These are phyloP conservation scores for Aphanocladium album DNA, from an alignment of 2,329 filamentous ascomycete genomes.

Conservation along the genomic window DNA sequence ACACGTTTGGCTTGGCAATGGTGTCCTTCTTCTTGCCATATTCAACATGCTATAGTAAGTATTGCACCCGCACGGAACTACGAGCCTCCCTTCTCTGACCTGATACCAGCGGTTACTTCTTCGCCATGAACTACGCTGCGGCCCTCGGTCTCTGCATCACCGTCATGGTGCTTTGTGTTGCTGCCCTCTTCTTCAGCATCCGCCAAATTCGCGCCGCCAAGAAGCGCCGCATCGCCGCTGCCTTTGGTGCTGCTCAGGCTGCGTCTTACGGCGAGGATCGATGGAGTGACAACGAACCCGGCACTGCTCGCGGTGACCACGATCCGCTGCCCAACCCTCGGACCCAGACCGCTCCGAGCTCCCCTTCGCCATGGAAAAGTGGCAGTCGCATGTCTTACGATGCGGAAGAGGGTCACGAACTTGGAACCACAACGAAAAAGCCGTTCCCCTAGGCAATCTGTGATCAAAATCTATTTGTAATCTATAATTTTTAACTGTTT, in stretches of 20 bases:
- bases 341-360: neutral
- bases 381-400: conserved; percentile 25
- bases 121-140: conserved; percentile 46
- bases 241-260: conserved; percentile 12
- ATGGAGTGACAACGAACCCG: conserved; percentile 9
- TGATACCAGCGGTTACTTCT: conserved; percentile 46
- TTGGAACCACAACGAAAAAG: conserved; percentile 20
- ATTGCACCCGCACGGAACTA: neutral
- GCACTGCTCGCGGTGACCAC: conserved; percentile 14
- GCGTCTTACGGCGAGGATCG: conserved; percentile 10
- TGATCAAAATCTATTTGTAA: neutral
- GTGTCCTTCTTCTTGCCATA: conserved; percentile 48
- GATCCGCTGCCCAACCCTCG: conserved; percentile 1
- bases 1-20: conserved; percentile 54
- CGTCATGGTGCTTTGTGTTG: conserved; percentile 39
- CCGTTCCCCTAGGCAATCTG: neutral
- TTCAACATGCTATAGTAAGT: conserved; percentile 54
- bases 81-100: neutral
- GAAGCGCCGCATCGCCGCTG: conserved; percentile 17
- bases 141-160: conserved; percentile 20
- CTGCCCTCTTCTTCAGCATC: conserved; percentile 33
- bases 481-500: neutral
- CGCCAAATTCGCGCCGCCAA: conserved; percentile 24
- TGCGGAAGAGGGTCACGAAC: conserved; percentile 23
- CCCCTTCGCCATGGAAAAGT: conserved; percentile 24